A percentile compares a stretch with the other conserved stretches of the same genome.
Evolutionary conservation across 306 rosid species (phyloP).

Genomic region (Mucuna pruriens): DNA sequence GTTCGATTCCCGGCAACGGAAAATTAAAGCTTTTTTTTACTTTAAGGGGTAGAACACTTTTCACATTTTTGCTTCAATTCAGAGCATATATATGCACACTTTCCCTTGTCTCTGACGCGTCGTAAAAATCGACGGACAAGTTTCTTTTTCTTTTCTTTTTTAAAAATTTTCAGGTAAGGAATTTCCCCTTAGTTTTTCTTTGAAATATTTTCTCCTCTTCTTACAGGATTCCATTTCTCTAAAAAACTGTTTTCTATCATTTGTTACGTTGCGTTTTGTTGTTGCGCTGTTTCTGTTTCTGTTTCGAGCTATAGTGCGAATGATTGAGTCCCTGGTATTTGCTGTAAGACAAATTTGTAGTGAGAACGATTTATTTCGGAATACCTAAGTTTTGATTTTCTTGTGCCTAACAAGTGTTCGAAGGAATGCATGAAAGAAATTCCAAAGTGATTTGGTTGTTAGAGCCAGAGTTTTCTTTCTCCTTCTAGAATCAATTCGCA

Average conservation of each 20-base stretch:
- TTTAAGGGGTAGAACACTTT: too few species aligned
- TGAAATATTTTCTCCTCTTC: too few species aligned
- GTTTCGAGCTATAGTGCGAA: not conserved
- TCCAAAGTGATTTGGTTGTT: not conserved
- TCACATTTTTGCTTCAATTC: not conserved
- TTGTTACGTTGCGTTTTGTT: not conserved
- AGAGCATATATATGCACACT: not conserved
- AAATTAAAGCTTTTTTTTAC: too few species aligned
- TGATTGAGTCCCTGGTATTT: not conserved
- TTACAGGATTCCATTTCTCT: too few species aligned
- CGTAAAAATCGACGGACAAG: not conserved
- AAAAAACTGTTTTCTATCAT: not conserved
- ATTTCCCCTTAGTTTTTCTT: not conserved
- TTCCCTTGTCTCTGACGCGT: not conserved
- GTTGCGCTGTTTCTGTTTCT: not conserved
- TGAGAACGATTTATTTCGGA: not conserved
- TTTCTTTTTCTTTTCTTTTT: not conserved
- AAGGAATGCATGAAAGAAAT: too few species aligned
- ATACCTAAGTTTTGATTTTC: too few species aligned
- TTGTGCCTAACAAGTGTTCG: too few species aligned
- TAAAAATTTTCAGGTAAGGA: not conserved
- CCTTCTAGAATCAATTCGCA: not conserved
- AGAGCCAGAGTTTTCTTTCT: not conserved
- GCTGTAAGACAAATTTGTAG: not conserved
- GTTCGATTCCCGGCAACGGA: slow-evolving; percentile 96